Conservation (phyloP, 345 rosid genomes). For the Crucihimalaya himalaica region DNA sequence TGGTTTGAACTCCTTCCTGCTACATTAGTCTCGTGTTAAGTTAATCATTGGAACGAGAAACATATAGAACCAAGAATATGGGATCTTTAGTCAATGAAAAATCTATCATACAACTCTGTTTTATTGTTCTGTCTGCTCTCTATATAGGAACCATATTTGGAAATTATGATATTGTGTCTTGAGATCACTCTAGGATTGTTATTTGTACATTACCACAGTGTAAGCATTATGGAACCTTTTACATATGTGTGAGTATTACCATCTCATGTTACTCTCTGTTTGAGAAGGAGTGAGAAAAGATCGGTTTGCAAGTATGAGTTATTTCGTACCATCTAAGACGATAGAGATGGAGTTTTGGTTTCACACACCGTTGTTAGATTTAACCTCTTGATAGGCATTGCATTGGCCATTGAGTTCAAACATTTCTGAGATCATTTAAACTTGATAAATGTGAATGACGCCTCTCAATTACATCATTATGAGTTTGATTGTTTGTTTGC, state of each 20-base stretch:
- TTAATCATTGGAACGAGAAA: not conserved
- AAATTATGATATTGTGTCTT: not conserved
- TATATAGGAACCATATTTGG: not conserved
- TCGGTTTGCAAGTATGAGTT: not conserved
- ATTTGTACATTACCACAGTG: not conserved
- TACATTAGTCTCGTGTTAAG: slow-evolving; percentile 11
- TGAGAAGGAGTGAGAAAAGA: not conserved
- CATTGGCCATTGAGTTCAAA: not conserved
- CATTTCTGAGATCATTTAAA: not conserved
- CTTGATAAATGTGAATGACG: not conserved
- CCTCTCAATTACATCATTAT: not conserved
- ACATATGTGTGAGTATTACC: not conserved
- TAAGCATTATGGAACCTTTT: not conserved
- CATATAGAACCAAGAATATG: slow-evolving; percentile 7
- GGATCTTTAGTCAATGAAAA: not conserved
- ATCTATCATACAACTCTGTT: not conserved
- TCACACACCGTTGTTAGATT: not conserved
- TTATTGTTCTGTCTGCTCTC: not conserved
- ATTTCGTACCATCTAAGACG: not conserved
- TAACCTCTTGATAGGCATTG: not conserved
- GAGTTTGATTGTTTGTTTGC: not conserved
- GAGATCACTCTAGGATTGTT: not conserved
- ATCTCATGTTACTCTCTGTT: not conserved
- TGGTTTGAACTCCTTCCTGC: slow-evolving; percentile 18
- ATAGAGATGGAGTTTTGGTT: not conserved